phyloP scores from a whole-genome alignment of 805 yeast species.

The Pichia heedii region DNA sequence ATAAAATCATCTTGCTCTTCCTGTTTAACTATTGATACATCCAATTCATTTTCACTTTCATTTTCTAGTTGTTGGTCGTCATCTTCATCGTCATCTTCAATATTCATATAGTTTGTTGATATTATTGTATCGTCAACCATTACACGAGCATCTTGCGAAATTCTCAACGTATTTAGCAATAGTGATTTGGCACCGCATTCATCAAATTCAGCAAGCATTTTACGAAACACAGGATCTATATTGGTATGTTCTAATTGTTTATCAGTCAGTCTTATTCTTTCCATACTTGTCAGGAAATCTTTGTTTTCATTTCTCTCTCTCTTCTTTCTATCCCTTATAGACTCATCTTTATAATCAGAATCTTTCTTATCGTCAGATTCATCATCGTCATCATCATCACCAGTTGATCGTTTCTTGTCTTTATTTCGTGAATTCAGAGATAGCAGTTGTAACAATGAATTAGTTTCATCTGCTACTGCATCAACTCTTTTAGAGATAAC shows the following conservation, averaged over 20 bases:
- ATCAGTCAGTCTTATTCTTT: slow-evolving; percentile 2
- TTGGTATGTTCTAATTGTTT: slow-evolving; percentile 1
- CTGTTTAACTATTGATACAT: too few relatives aligned
- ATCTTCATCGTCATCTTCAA: not conserved
- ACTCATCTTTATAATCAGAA: slow-evolving; percentile 15
- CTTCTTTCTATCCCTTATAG: slow-evolving; percentile 5
- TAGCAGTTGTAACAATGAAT: slow-evolving; percentile 43
- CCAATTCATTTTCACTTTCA: not conserved
- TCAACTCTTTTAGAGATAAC: slow-evolving; percentile 42
- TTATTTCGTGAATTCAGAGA: slow-evolving; percentile 38
- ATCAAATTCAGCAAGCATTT: slow-evolving; percentile 68
- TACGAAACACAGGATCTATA: slow-evolving; percentile 68
- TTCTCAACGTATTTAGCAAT: slow-evolving; percentile 48
- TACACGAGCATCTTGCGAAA: slow-evolving; percentile 46
- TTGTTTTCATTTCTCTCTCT: slow-evolving; percentile 27
- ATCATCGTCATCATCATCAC: not conserved
- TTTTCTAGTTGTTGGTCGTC: too few relatives aligned
- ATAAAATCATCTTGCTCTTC: not conserved
- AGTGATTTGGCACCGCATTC: slow-evolving; percentile 77
- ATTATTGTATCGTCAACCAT: slow-evolving; percentile 50
- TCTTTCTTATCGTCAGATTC: slow-evolving; percentile 17
- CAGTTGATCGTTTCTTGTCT: slow-evolving; percentile 4
- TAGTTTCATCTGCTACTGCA: slow-evolving; percentile 26
- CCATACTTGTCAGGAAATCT: not conserved
- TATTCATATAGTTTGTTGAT: not conserved